Evolutionary conservation across 768 basidiomycete species (phyloP).

Genomic region (Russula griseocarnosa): DNA sequence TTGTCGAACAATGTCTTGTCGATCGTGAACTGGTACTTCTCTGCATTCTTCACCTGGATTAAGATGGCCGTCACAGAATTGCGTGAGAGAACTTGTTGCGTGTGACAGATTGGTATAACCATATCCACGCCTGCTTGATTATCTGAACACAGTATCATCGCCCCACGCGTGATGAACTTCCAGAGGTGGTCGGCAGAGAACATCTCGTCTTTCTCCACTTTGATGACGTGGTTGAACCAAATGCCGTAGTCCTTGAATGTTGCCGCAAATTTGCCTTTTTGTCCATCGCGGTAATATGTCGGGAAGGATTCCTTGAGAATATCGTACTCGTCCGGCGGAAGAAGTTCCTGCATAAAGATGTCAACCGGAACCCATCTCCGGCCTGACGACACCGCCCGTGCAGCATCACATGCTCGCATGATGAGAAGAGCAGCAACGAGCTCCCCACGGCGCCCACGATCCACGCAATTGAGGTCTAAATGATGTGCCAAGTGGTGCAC

Average conservation of each 20-base stretch:
- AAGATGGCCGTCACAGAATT: neutral
- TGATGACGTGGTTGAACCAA: conserved; percentile 8
- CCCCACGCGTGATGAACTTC: neutral
- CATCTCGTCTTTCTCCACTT: neutral
- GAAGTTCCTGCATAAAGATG: neutral
- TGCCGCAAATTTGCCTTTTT: neutral
- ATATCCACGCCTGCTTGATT: too few relatives aligned
- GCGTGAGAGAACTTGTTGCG: neutral
- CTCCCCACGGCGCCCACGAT: neutral
- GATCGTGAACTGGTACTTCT: too few relatives aligned
- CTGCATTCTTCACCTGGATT: neutral
- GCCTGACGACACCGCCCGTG: neutral
- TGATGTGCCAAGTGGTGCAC: neutral
- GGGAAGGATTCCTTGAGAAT: neutral
- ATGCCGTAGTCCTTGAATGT: neutral
- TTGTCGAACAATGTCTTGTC: neutral
- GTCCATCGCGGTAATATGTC: neutral
- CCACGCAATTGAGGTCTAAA: neutral
- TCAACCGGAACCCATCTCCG: neutral
- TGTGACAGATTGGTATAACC: neutral
- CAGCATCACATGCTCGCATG: neutral
- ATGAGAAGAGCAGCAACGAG: neutral
- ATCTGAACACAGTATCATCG: neutral
- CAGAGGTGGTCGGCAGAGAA: neutral
- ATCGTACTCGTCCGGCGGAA: neutral